Base-by-base conservation (phyloP, 2,329 filamentous ascomycete genomes). In the Chaetomiaceae sp. region DNA sequence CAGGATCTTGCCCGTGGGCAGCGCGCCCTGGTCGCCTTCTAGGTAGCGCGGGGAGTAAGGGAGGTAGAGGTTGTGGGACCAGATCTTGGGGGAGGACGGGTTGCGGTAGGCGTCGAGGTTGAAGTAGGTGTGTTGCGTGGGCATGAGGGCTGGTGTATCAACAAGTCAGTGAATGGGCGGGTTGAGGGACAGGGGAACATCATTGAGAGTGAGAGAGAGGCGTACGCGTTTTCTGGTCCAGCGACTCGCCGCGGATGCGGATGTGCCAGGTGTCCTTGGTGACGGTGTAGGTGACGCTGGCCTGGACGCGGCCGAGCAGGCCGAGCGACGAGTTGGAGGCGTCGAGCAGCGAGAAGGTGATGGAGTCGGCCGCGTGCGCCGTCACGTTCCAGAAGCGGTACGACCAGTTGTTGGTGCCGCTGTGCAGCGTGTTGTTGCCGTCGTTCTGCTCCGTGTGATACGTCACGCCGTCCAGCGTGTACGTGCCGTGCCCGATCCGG, bases 51-150 rank as follows among this genome's bases (percentile, higher is more conserved):
- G 68, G 11, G 76, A 81, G 67, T 79, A 82, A 15, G 80, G 80
- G 55, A 83, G 66, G 61, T 78, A 65, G n/a, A 83, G 68, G 6
- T 74, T 81, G 65, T 83, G 75, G 62, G 83, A 78, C 62, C 79
- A 74, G 50, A 81, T 69, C 33, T 72, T 70, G 30, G 71, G 62
- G 3, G 75, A 75, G 24, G 70, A 65, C 1, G 78, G 73, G 60
- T 83, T 76, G 53, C 72, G 73, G 64, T 78, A 84, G 12, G 75
- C 80, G 55, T 84, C 80, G 19, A 84, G 70, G 63, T 84, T 84
- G 75, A 81, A 84, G 70, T 84, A 84, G 39, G 76, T 78, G 64
- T 84, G 81, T 35, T 80, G 79, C 26, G 75, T 80, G 34, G 83
- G 68, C 75, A 83, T 81, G 59, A 83, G 73, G 1, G 80, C 67